Conservation (phyloP, 139 green algal species). For the Coccomyxa sp. region DNA sequence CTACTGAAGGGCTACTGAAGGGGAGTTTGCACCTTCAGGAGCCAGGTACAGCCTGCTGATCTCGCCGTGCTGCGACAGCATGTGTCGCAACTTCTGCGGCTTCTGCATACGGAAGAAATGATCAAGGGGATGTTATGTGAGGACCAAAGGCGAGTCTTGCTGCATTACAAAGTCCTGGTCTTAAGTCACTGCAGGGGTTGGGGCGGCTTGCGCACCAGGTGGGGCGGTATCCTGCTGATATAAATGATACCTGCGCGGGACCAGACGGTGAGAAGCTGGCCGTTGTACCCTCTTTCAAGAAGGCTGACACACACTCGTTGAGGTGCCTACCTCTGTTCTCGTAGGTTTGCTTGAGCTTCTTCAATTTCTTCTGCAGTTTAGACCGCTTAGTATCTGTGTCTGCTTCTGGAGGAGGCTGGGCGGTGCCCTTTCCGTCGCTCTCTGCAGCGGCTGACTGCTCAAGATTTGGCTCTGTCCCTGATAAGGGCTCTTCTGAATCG, state of each 20-base stretch:
- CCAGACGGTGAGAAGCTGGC: background rate
- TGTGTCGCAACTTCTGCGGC: conserved; percentile 83
- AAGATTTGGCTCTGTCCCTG: too few relatives aligned
- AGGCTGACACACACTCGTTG: background rate
- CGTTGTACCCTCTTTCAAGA: too few relatives aligned
- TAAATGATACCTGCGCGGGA: conserved; percentile 74
- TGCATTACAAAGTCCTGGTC: background rate
- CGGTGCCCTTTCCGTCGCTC: too few relatives aligned
- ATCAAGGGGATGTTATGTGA: too few relatives aligned
- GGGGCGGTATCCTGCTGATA: conserved; percentile 67
- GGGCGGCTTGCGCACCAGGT: conserved; percentile 56
- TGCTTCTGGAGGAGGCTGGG: background rate
- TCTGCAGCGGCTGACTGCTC: too few relatives aligned
- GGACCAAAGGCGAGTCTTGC: background rate
- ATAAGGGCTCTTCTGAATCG: too few relatives aligned
- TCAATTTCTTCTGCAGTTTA: conserved; percentile 26
- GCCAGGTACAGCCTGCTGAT: conserved; percentile 83
- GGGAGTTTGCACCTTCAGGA: conserved; percentile 73
- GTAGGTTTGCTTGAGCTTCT: conserved; percentile 41
- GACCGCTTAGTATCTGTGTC: background rate
- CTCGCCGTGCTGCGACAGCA: conserved; percentile 76
- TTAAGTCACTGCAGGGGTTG: background rate
- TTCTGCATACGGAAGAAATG: conserved; percentile 53
- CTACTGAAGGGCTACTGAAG: too few relatives aligned
- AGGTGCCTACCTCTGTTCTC: conserved; percentile 14